phyloP scores from a whole-genome alignment of 768 basidiomycete species.

The Pulveroboletus sp. region DNA sequence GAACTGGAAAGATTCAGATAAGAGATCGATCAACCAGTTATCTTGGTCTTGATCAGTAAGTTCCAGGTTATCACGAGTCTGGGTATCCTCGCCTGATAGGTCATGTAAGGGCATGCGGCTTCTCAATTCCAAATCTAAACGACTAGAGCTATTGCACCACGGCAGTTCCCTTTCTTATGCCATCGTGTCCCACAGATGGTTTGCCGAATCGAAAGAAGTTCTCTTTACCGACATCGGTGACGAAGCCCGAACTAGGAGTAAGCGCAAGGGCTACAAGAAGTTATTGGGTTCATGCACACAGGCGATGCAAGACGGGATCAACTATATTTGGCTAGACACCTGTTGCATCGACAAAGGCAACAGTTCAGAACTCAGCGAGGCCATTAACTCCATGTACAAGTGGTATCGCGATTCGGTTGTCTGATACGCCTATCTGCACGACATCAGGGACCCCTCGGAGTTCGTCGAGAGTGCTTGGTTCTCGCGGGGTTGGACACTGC shows the following conservation, averaged over 20 bases:
- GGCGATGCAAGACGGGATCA: conserved; percentile 12
- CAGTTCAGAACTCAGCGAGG: conserved; percentile 27
- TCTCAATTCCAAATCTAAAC: conserved; percentile 15
- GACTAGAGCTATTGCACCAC: conserved; percentile 13
- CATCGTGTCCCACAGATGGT: conserved; percentile 30
- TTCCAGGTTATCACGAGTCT: too few relatives aligned
- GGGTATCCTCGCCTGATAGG: too few relatives aligned
- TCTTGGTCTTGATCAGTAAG: too few relatives aligned
- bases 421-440: conserved; percentile 29
- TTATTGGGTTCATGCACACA: conserved; percentile 18
- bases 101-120: conserved; percentile 19
- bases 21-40: too few relatives aligned
- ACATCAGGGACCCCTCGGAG: conserved; percentile 15
- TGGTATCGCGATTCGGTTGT: conserved; percentile 28
- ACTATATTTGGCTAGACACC: conserved; percentile 31
- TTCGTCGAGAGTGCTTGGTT: conserved; percentile 29
- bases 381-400: conserved; percentile 33
- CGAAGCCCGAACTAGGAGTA: conserved; percentile 2
- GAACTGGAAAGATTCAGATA: too few relatives aligned
- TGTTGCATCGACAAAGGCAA: conserved; percentile 31
- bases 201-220: conserved; percentile 18
- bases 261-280: conserved; percentile 22
- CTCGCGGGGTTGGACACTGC: conserved; percentile 30
- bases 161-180: conserved; percentile 9
- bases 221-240: conserved; percentile 25